Evolutionary conservation across 768 basidiomycete genomes (phyloP), one percentile per base, ranked within the genome.

Genomic region (Trametes meyenii): DNA sequence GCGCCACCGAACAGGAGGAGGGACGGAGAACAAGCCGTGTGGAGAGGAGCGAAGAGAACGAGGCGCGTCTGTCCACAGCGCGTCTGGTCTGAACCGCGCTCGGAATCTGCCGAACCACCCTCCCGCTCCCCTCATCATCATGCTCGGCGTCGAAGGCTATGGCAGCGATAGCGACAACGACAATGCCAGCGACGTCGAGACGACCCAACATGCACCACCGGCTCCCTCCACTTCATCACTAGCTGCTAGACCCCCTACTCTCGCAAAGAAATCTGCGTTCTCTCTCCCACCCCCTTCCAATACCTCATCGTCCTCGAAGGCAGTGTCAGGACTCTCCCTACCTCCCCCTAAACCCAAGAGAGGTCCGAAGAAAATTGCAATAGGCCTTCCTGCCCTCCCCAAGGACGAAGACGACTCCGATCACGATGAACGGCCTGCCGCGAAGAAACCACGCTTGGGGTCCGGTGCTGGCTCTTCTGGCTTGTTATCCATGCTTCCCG

Each of bases 111-210:
- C 55, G 62, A 68, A 64, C 64, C 24, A 12, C 39, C 39, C 46
- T 40, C 40, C 43, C 50, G 17, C 53, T 44, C 55, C 43, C 52
- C 58, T 56, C 50, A 59, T 50, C 67, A 69, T 62, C 66, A 92
- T 91, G 88, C 83, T 92, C 63, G 88, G 88, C 35, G 79, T 92
- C 60, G 89, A 88, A 68, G 84, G 80, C 78, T 92, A 92, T 67
- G 89, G 88, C 64, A 92, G 90, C 74, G 88, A 81, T 75, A 81
- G 67, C 50, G 74, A 89, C 65, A 82, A 77, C 68, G 74, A 89
- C 65, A 82, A 77, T 68, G 86, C 84, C 59, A 75, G 77, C 60
- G 83, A 83, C 58, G 60, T 58, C 36, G 69, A 75, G 33, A 54
- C 58, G 7, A 42, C 60, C 6, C 19, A 55, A 26, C 60, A 61